Conservation (phyloP, 768 basidiomycete genomes). For the Mycena sanguinolenta region DNA sequence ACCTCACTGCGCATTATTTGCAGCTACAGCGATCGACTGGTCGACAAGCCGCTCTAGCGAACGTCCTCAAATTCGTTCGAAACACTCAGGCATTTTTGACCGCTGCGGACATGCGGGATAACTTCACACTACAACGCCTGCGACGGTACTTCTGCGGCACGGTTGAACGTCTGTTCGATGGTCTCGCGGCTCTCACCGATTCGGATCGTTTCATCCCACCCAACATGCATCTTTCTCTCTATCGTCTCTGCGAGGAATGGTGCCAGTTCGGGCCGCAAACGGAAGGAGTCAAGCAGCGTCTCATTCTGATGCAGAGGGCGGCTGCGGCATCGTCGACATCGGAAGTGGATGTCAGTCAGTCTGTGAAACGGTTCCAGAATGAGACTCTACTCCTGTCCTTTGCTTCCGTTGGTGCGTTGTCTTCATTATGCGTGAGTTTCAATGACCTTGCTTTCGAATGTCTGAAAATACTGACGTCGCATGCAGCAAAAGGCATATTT, state of each 20-base stretch:
- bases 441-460: background rate
- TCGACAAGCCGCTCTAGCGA: slow-evolving; percentile 79
- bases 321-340: slow-evolving; percentile 71
- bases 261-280: slow-evolving; percentile 86
- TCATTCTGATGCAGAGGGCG: slow-evolving; percentile 78
- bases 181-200: slow-evolving; percentile 75
- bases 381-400: slow-evolving; percentile 82
- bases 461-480: slow-evolving; percentile 14
- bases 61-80: slow-evolving; percentile 88
- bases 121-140: slow-evolving; percentile 81
- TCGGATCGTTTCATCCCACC: slow-evolving; percentile 83
- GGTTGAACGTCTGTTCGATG: slow-evolving; percentile 88
- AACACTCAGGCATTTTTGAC: slow-evolving; percentile 86
- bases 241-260: slow-evolving; percentile 93
- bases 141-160: slow-evolving; percentile 93
- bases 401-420: slow-evolving; percentile 88
- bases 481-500: slow-evolving; percentile 84
- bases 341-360: slow-evolving; percentile 62
- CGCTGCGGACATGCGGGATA: slow-evolving; percentile 78
- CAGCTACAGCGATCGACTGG: slow-evolving; percentile 77
- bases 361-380: slow-evolving; percentile 71
- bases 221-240: slow-evolving; percentile 83
- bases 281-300: slow-evolving; percentile 78
- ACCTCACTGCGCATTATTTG: slow-evolving; percentile 83
- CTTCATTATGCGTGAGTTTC: slow-evolving; percentile 86